These are phyloP conservation scores for Colletotrichum salicis DNA, from an alignment of 2,329 filamentous ascomycete genomes.

Conservation along the genomic window DNA sequence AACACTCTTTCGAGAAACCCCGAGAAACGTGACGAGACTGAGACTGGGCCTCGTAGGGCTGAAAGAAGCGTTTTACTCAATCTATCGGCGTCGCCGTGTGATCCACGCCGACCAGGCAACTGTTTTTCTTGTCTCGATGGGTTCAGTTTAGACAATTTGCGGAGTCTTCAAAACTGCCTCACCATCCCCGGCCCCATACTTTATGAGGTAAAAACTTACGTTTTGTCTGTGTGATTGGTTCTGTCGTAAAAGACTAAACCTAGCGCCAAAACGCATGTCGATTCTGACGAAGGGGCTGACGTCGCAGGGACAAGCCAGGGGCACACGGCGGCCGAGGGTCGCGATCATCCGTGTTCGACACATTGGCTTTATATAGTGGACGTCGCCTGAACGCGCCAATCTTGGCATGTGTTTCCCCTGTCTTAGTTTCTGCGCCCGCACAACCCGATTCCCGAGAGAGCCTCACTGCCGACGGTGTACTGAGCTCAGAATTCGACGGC, in stretches of 20 bases:
- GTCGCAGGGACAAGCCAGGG: slow-evolving; percentile 7
- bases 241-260: slow-evolving; percentile 12
- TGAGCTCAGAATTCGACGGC: neutral
- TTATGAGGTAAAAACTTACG: neutral
- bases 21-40: neutral
- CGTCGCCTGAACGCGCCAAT: slow-evolving; percentile 4
- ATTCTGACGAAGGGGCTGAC: neutral
- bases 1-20: neutral
- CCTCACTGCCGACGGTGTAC: neutral
- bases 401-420: slow-evolving; percentile 22
- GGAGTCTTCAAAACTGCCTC: neutral
- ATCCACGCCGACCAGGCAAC: neutral
- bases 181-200: neutral
- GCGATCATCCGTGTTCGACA: neutral
- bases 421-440: slow-evolving; percentile 2
- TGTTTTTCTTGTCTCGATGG: neutral
- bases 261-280: neutral
- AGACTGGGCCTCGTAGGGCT: slow-evolving; percentile 1
- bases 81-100: neutral
- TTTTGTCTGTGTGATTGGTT: neutral
- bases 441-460: slow-evolving; percentile 11
- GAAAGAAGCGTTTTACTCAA: slow-evolving; percentile 1
- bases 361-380: slow-evolving; percentile 22
- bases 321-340: slow-evolving; percentile 5
- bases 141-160: neutral